Percentiles rank a stretch among this genome's conserved stretches.
phyloP scores from a whole-genome alignment of 2,329 filamentous ascomycete species.

The Phialophora expanda region DNA sequence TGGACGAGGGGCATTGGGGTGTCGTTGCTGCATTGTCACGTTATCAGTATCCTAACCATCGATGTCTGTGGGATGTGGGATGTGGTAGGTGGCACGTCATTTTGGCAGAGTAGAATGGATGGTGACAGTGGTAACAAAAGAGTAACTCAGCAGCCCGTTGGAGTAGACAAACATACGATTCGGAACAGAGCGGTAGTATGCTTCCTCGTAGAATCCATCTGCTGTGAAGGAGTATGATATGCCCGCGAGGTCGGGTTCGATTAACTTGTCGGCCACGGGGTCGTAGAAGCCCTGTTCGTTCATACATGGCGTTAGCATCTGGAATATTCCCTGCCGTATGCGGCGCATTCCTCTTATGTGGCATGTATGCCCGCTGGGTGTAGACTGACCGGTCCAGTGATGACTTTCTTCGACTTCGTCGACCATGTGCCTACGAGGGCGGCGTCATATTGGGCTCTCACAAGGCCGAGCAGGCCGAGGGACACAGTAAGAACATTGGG shows the following conservation, averaged over 20 bases:
- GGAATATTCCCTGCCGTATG: not conserved
- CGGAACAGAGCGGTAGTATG: constrained; percentile 70
- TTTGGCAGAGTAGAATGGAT: not conserved
- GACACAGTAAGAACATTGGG: constrained; percentile 26
- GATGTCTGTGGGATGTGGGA: not conserved
- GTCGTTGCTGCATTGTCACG: constrained; percentile 53
- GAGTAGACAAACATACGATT: constrained; percentile 62
- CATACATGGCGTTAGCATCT: not conserved
- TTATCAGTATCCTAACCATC: not conserved
- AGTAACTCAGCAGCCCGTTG: not conserved
- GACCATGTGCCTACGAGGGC: constrained; percentile 73
- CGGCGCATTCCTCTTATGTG: not conserved
- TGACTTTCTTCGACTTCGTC: constrained; percentile 70
- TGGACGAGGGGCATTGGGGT: constrained; percentile 66
- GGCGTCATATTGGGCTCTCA: constrained; percentile 32
- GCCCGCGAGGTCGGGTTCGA: constrained; percentile 69
- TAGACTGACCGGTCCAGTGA: constrained; percentile 69
- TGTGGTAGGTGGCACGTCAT: not conserved
- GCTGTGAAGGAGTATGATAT: constrained; percentile 76
- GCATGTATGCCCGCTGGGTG: not conserved
- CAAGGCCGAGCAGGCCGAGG: constrained; percentile 26
- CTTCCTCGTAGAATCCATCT: constrained; percentile 71
- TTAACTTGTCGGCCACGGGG: constrained; percentile 67
- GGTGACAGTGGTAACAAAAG: not conserved
- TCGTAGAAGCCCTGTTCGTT: constrained; percentile 68